These are phyloP conservation scores for Aspergillus proliferans DNA, from an alignment of 2,329 filamentous ascomycete species.

Conservation along the genomic window DNA sequence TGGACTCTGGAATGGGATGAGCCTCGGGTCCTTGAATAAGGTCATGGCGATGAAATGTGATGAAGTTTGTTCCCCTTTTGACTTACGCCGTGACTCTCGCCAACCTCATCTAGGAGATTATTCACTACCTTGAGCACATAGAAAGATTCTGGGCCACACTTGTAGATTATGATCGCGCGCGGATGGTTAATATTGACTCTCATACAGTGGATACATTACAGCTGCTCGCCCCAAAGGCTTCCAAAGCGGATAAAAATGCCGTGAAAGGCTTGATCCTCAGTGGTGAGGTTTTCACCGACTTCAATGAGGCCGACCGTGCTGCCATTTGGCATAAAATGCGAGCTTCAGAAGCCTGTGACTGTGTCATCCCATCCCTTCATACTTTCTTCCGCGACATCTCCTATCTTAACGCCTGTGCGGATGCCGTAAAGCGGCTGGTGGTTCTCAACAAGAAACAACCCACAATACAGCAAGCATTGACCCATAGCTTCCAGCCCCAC, in stretches of 20 bases:
- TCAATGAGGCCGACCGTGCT: no score
- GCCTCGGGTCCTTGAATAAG: slow-evolving; percentile 21
- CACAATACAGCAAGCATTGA: no score
- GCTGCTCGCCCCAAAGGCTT: slow-evolving; percentile 24
- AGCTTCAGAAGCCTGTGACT: no score
- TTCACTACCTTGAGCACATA: slow-evolving; percentile 27
- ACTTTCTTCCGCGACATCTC: no score
- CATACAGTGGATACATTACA: slow-evolving; percentile 28
- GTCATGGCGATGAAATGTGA: slow-evolving; percentile 25
- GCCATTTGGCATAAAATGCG: no score
- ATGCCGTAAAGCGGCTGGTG: no score
- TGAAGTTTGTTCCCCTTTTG: slow-evolving; percentile 20
- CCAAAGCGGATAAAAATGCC: slow-evolving; percentile 15
- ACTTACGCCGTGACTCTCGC: no score
- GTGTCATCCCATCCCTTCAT: no score
- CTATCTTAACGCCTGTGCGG: no score
- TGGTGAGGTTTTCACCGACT: slow-evolving; percentile 4
- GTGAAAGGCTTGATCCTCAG: slow-evolving; percentile 22
- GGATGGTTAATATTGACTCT: slow-evolving; percentile 24
- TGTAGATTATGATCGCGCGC: slow-evolving; percentile 18
- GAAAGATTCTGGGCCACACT: slow-evolving; percentile 27
- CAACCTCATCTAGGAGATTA: slow-evolving; percentile 17
- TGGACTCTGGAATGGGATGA: slow-evolving; percentile 25
- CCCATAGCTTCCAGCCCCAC: no score
- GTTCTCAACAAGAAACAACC: no score